Base-by-base conservation (phyloP, 345 rosid species). In the Salix purpurea region DNA sequence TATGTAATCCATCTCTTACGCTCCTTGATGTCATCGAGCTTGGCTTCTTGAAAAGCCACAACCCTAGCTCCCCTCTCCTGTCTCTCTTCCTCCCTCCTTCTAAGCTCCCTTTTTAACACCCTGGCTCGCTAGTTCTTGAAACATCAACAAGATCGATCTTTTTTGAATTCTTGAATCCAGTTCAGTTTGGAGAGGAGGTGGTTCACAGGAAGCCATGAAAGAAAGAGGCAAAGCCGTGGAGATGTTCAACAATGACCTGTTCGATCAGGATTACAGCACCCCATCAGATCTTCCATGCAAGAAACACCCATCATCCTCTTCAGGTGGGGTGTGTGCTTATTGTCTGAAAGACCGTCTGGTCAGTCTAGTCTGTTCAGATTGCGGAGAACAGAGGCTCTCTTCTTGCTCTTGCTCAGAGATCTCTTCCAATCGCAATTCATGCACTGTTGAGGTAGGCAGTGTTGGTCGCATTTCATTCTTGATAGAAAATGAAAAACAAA, bases 381-480 rank as follows among this genome's bases (percentile, higher is more conserved):
- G 99, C 64, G 98, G 99, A 6, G 98, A 93, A 70, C 99, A 93
- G 60, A 82, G 99, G 19, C 88, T 92, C 46, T 96, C 99, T 42
- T 96, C 98, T 21, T 96, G 99, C 30, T 93, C 98, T 19, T 96
- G 98, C 86, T 93, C 98, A 2, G 88, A 86, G 84, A 85, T 81
- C 78, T 90, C 96, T 32, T 87, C 97, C 64, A 87, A 89, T 50
- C 90, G 90, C 4, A 87, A 79, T 56, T 88, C 91, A 2, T 83
- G 89, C 87, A 66, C 85, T n/a, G 88, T 75, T 44, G 99, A 92
- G 18, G 88, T 83, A 23, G 92, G 91, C 62, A 91, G 90, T 77
- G 90, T 82, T 7, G 91, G 93, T 7, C 89, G 95, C n/a, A 88
- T 96, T 72, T 92, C 99, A 7, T 93, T 94, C 79, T 87, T 96